Evolutionary conservation across 2,329 filamentous ascomycete genomes (phyloP).

Genomic region (Arachnopeziza araneosa): DNA sequence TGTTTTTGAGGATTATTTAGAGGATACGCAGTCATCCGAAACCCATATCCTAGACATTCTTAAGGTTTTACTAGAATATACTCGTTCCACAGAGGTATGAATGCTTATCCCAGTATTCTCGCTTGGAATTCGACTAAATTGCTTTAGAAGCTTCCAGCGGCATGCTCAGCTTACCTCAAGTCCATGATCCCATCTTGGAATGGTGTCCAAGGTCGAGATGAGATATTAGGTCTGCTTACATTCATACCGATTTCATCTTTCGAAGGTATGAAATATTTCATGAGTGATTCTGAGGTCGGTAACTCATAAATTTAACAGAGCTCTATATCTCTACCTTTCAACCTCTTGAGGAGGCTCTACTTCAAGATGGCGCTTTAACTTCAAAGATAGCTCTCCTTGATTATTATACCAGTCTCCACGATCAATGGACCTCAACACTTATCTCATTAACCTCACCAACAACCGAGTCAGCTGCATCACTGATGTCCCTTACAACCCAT

Average conservation of each 20-base stretch:
- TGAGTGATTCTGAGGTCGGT: background rate
- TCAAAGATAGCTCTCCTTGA: constrained; percentile 56
- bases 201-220: constrained; percentile 46
- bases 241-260: constrained; percentile 52
- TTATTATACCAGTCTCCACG: constrained; percentile 64
- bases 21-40: constrained; percentile 45
- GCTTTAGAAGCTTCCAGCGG: constrained; percentile 29
- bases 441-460: constrained; percentile 32
- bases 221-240: constrained; percentile 53
- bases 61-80: constrained; percentile 50
- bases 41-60: constrained; percentile 48
- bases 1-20: constrained; percentile 47
- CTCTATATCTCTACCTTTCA: constrained; percentile 44
- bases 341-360: constrained; percentile 45
- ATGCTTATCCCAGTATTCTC: background rate
- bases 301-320: constrained; percentile 35
- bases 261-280: constrained; percentile 38
- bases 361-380: constrained; percentile 40
- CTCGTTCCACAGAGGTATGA: constrained; percentile 48
- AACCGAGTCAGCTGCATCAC: constrained; percentile 14
- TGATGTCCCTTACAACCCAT: constrained; percentile 42
- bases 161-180: constrained; percentile 42
- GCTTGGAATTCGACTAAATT: constrained; percentile 10
- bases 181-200: constrained; percentile 58
- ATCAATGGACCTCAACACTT: constrained; percentile 49